Evolutionary conservation across 495 filamentous ascomycete genomes (phyloP).

Genomic region (Parachaetomium inaequale): DNA sequence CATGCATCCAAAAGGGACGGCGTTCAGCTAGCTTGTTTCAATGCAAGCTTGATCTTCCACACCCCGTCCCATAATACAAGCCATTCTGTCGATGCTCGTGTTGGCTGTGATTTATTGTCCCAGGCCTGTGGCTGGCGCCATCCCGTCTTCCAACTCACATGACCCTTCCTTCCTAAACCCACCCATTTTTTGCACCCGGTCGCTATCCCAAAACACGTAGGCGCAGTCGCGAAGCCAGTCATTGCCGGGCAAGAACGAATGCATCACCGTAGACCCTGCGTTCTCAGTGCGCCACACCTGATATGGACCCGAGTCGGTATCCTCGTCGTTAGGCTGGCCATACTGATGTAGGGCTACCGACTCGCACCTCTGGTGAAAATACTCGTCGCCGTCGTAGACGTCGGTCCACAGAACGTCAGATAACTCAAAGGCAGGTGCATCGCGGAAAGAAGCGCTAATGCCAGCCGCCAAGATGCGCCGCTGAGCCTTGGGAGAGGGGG

Average conservation of each 20-base stretch:
- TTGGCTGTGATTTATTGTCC: neutral
- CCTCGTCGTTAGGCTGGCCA: slow-evolving; percentile 1
- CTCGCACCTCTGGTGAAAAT: neutral
- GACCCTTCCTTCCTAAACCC: neutral
- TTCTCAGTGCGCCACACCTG: neutral
- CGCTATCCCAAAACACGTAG: neutral
- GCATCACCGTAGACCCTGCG: neutral
- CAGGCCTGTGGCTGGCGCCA: neutral
- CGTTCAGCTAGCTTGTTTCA: slow-evolving; percentile 40
- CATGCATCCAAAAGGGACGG: slow-evolving; percentile 36
- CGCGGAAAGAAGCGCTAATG: neutral
- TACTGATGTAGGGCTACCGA: neutral
- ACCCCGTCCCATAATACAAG: slow-evolving; percentile 21
- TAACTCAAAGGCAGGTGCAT: neutral
- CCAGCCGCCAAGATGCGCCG: neutral
- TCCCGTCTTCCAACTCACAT: too few relatives aligned
- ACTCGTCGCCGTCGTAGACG: too few relatives aligned
- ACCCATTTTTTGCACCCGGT: neutral
- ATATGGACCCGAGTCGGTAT: neutral
- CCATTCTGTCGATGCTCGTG: neutral
- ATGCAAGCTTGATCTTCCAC: slow-evolving; percentile 32
- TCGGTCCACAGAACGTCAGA: neutral
- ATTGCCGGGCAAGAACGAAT: neutral
- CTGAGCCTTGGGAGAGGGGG: neutral
- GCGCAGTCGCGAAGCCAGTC: neutral